A percentile compares a stretch with the other conserved stretches of the same genome.
Conservation (phyloP, 345 rosid species). For the Eucalyptus microcorys region DNA sequence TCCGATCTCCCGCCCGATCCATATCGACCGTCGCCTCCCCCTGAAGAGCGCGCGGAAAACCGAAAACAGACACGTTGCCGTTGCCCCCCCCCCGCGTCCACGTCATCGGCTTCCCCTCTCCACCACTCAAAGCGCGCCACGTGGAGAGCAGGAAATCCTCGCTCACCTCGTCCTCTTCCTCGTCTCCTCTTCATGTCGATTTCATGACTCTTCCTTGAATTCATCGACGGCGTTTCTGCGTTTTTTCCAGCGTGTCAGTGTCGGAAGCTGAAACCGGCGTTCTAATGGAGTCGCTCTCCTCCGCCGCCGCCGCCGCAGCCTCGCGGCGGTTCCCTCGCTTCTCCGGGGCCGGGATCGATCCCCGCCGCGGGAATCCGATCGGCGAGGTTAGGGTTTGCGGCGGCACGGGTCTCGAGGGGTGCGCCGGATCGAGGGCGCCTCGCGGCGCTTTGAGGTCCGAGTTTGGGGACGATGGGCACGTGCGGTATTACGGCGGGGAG, state of each 20-base stretch:
- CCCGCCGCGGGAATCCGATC: background rate
- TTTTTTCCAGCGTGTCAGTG: background rate
- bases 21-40: background rate
- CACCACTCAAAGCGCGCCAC: background rate
- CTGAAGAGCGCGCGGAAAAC: conserved; percentile 15
- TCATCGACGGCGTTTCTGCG: background rate
- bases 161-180: background rate
- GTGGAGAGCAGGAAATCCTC: background rate
- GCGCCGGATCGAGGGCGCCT: background rate
- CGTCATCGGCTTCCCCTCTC: background rate
- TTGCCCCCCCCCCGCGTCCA: background rate
- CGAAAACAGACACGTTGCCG: conserved; percentile 2
- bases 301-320: background rate
- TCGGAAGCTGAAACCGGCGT: background rate
- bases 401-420: background rate
- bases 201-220: background rate
- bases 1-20: background rate
- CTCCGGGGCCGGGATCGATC: background rate
- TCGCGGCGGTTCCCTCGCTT: conserved; percentile 4
- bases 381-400: background rate
- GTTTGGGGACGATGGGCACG: conserved; percentile 26
- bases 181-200: background rate
- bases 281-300: background rate
- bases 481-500: conserved; percentile 13
- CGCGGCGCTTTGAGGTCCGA: background rate